These are phyloP conservation scores for Ormosia semicastrata DNA, from an alignment of 306 rosid genomes.

Conservation along the genomic window DNA sequence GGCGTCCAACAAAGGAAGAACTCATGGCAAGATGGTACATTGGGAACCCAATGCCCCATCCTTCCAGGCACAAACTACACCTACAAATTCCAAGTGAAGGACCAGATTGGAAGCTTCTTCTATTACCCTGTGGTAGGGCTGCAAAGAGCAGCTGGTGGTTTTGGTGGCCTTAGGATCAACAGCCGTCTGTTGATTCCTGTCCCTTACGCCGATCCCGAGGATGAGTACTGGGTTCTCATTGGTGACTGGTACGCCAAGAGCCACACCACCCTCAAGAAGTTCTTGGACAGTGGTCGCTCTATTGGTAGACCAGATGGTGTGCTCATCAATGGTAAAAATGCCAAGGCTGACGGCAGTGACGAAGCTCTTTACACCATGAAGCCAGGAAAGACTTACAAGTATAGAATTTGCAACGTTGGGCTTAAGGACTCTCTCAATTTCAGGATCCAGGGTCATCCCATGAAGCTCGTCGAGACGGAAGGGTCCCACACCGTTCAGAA, in stretches of 20 bases:
- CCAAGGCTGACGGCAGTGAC: conserved; percentile 40
- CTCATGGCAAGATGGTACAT: conserved; percentile 80
- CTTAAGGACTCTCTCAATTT: conserved; percentile 65
- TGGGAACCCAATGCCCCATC: conserved; percentile 81
- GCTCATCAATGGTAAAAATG: conserved; percentile 60
- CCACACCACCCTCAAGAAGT: conserved; percentile 44
- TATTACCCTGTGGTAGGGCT: conserved; percentile 58
- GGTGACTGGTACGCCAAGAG: conserved; percentile 76
- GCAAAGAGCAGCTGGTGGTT: conserved; percentile 64
- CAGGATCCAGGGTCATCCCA: conserved; percentile 64
- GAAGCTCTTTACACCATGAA: conserved; percentile 72
- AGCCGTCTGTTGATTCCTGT: conserved; percentile 82
- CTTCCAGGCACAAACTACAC: conserved; percentile 68
- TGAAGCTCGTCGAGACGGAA: conserved; percentile 81
- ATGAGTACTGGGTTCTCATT: conserved; percentile 63
- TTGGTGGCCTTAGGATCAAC: conserved; percentile 63
- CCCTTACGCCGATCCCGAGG: conserved; percentile 77
- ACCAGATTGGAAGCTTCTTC: conserved; percentile 76
- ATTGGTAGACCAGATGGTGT: conserved; percentile 69
- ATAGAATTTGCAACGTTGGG: conserved; percentile 74
- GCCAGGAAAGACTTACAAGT: conserved; percentile 72
- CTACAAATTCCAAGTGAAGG: conserved; percentile 81
- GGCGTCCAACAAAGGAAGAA: conserved; percentile 85
- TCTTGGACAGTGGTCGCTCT: conserved; percentile 59
- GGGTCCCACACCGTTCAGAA: conserved; percentile 84